A percentile compares a stretch with the other conserved stretches of the same genome.
phyloP scores from a whole-genome alignment of 805 yeast species.

The Zygotorulaspora sp. region DNA sequence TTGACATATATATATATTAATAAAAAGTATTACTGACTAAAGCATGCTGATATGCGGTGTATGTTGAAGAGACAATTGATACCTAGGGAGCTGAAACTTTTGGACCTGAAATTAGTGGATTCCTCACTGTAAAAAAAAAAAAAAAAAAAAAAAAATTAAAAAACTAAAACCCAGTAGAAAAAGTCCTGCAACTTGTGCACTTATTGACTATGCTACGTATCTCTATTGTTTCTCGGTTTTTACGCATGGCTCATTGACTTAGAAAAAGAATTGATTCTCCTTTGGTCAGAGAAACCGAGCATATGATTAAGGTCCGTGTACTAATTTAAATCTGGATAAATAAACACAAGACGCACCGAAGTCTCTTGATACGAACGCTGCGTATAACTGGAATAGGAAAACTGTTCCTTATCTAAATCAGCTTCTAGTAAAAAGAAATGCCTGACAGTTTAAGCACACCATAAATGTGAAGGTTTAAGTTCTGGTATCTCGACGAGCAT shows the following conservation, averaged over 20 bases:
- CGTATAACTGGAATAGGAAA: not conserved
- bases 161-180: too few relatives aligned
- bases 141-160: too few relatives aligned
- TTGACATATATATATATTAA: not conserved
- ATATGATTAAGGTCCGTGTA: not conserved
- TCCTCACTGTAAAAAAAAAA: not conserved
- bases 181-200: too few relatives aligned
- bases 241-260: conserved; percentile 1
- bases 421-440: conserved; percentile 1
- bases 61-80: not conserved
- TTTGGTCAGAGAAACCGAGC: too few relatives aligned
- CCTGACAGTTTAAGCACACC: too few relatives aligned
- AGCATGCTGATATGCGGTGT: not conserved
- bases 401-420: not conserved
- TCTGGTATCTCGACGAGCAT: too few relatives aligned
- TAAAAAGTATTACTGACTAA: not conserved
- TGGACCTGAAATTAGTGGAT: not conserved
- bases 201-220: not conserved
- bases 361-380: not conserved
- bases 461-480: too few relatives aligned
- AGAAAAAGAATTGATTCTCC: not conserved
- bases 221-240: not conserved
- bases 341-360: not conserved
- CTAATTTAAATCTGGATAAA: not conserved
- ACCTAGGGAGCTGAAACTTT: conserved; percentile 1